Evolutionary conservation across 306 rosid genomes (phyloP).

Genomic region (Cucurbita argyrosperma): DNA sequence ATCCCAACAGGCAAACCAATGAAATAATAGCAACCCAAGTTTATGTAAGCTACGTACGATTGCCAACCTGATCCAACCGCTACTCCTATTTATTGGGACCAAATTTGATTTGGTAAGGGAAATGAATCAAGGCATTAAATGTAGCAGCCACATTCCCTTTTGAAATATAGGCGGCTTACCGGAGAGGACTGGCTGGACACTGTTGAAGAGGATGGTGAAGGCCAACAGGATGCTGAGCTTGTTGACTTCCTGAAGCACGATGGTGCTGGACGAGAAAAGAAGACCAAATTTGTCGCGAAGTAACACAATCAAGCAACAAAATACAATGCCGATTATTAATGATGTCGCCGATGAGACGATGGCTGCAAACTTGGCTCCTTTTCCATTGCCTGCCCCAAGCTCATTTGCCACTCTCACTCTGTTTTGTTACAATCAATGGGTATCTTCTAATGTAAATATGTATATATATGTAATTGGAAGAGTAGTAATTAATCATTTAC

Average conservation of each 20-base stretch:
- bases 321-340: neutral
- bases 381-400: neutral
- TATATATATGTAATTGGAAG: neutral
- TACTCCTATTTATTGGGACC: neutral
- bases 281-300: neutral
- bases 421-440: neutral
- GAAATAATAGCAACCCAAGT: neutral
- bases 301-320: neutral
- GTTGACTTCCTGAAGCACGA: neutral
- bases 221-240: neutral
- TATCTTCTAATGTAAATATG: neutral
- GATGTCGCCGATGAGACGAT: neutral
- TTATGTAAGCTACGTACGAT: neutral
- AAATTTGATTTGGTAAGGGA: neutral
- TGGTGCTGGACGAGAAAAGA: neutral
- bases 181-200: neutral
- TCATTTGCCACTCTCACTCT: neutral
- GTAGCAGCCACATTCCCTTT: no score
- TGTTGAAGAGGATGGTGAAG: neutral
- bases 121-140: no score
- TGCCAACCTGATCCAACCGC: neutral
- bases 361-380: neutral
- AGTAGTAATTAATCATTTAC: neutral
- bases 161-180: neutral
- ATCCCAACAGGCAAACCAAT: neutral